Evolutionary conservation across 768 basidiomycete genomes (phyloP).

Genomic region (Hortiboletus campestris): DNA sequence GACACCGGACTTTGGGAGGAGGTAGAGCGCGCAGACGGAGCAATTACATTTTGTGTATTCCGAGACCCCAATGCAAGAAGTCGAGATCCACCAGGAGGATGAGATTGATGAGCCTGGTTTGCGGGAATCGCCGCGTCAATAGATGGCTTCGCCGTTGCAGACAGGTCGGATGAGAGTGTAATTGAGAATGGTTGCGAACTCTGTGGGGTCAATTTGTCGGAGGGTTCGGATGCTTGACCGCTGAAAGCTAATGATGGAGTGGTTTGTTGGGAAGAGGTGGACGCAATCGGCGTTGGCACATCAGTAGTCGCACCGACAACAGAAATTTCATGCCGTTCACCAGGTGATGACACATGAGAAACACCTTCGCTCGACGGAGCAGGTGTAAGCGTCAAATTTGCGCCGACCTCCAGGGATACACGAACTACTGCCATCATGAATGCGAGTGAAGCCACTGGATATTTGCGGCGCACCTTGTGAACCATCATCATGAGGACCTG

Average conservation of each 20-base stretch:
- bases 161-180: conserved; percentile 24
- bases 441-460: neutral
- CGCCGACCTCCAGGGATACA: conserved; percentile 3
- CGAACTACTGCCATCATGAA: conserved; percentile 16
- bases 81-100: conserved; percentile 41
- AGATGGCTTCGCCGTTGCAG: conserved; percentile 14
- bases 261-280: conserved; percentile 16
- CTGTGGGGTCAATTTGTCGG: conserved; percentile 20
- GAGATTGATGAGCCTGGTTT: conserved; percentile 34
- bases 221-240: conserved; percentile 20
- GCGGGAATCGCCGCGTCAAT: conserved; percentile 45
- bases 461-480: conserved; percentile 20
- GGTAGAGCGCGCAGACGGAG: conserved; percentile 15
- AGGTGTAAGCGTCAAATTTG: conserved; percentile 4
- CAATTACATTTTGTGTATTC: conserved; percentile 20
- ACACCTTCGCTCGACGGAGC: conserved; percentile 3
- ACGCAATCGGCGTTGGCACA: conserved; percentile 1
- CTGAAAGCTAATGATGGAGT: neutral
- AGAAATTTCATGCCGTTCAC: conserved; percentile 11
- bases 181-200: conserved; percentile 39
- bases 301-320: conserved; percentile 1
- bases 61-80: conserved; percentile 40
- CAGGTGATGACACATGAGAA: conserved; percentile 17
- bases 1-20: conserved; percentile 25
- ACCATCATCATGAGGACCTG: conserved; percentile 6